Evolutionary conservation across 1,139 yeast genomes (phyloP).

Genomic region (Casaregolazyma suthepensis): DNA sequence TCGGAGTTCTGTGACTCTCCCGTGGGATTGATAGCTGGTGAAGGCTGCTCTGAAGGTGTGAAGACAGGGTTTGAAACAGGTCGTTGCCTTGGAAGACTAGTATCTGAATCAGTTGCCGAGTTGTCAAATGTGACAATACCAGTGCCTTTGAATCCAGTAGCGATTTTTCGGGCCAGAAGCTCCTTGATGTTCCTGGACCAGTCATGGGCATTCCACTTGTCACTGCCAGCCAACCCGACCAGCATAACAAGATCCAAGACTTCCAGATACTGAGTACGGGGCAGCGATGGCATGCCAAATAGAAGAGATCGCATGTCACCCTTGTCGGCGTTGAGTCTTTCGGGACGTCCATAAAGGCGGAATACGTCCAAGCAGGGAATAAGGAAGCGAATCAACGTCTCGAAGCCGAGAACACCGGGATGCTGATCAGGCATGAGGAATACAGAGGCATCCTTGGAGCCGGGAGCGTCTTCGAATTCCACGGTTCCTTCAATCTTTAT

Average conservation of each 20-base stretch:
- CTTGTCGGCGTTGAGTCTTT: constrained; percentile 81
- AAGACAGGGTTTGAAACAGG: constrained; percentile 16
- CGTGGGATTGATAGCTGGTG: constrained; percentile 1
- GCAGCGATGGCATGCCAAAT: constrained; percentile 88
- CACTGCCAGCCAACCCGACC: constrained; percentile 37
- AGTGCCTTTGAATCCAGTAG: constrained; percentile 77
- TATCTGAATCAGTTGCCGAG: not conserved
- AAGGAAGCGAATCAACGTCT: constrained; percentile 81
- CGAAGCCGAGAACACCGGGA: constrained; percentile 90
- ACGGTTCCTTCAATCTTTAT: constrained; percentile 82
- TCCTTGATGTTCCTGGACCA: constrained; percentile 67
- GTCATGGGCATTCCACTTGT: constrained; percentile 57
- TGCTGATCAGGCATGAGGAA: constrained; percentile 95
- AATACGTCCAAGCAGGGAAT: constrained; percentile 83
- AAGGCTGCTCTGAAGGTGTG: constrained; percentile 1
- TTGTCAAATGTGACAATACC: constrained; percentile 36
- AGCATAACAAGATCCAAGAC: constrained; percentile 48
- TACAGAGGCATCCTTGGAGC: constrained; percentile 69
- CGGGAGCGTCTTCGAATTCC: constrained; percentile 48
- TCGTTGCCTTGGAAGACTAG: constrained; percentile 10
- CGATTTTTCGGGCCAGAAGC: constrained; percentile 56
- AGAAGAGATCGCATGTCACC: constrained; percentile 69
- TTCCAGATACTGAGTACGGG: constrained; percentile 75
- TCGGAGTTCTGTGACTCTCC: not conserved
- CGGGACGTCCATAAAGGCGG: constrained; percentile 86